Percentiles rank a stretch among this genome's conserved stretches.
Conservation (phyloP, 768 basidiomycete genomes). For the Steccherinum ochraceum region DNA sequence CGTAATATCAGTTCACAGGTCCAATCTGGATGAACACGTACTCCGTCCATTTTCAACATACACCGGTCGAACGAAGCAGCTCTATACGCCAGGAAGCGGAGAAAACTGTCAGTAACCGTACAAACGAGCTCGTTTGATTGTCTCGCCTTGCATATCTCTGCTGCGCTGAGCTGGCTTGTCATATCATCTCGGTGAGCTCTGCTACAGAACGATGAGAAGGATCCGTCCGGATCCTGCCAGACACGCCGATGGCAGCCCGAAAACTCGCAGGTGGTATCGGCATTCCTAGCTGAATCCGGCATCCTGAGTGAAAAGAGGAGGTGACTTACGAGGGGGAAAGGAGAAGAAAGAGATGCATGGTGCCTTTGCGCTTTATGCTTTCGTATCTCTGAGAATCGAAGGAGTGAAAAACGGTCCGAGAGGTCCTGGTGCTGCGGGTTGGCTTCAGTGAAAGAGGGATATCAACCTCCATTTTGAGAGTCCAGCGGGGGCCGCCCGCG, state of each 20-base stretch:
- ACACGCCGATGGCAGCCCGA: constrained; percentile 11
- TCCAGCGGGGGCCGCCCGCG: too few species aligned
- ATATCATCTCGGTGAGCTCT: constrained; percentile 14
- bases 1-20: neutral
- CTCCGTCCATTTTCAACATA: constrained; percentile 16
- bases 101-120: neutral
- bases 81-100: constrained; percentile 3
- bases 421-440: too few species aligned
- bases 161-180: constrained; percentile 1
- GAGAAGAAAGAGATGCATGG: too few species aligned
- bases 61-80: constrained; percentile 11
- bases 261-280: constrained; percentile 9
- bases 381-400: too few species aligned
- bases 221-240: constrained; percentile 18
- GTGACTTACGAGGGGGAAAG: too few species aligned
- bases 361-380: too few species aligned
- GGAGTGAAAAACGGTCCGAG: too few species aligned
- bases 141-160: constrained; percentile 15
- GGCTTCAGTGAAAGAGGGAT: too few species aligned
- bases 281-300: constrained; percentile 9
- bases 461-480: too few species aligned
- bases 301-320: too few species aligned
- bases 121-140: neutral
- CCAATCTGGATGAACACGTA: constrained; percentile 2
- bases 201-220: constrained; percentile 16